A percentile compares a stretch with the other conserved stretches of the same genome.
These are phyloP conservation scores for Hyphodiscus hymeniophilus DNA, from an alignment of 495 filamentous ascomycete genomes.

Conservation along the genomic window DNA sequence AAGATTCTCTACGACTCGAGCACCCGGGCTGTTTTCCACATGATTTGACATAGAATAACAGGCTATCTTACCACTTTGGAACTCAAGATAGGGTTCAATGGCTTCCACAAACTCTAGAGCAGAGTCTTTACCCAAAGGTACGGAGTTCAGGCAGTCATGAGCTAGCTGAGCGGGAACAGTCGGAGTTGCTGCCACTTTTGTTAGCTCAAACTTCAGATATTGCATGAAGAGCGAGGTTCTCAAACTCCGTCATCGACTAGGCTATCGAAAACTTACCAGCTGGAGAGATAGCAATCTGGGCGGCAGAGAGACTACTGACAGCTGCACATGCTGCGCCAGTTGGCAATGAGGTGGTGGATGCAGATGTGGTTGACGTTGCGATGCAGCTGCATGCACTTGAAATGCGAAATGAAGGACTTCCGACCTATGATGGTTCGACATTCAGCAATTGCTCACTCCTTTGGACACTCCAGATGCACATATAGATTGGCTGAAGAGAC, in stretches of 20 bases:
- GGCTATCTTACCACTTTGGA: slow-evolving; percentile 32
- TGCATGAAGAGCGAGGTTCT: no score
- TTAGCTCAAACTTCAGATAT: background rate
- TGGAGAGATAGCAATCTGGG: slow-evolving; percentile 22
- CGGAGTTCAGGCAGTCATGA: slow-evolving; percentile 36
- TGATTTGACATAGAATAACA: background rate
- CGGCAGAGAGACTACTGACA: slow-evolving; percentile 33
- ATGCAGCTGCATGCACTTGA: slow-evolving; percentile 24
- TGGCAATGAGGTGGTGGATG: slow-evolving; percentile 13
- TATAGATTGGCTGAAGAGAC: no score
- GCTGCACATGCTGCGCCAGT: slow-evolving; percentile 30
- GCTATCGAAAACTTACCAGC: slow-evolving; percentile 10
- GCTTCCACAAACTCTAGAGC: slow-evolving; percentile 34
- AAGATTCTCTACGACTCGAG: no score
- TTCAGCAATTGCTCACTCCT: no score
- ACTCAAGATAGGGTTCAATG: slow-evolving; percentile 33
- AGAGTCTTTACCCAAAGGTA: slow-evolving; percentile 33
- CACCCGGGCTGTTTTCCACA: background rate
- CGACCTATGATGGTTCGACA: background rate
- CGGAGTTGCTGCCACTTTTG: slow-evolving; percentile 10
- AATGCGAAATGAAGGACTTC: background rate
- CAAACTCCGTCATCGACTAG: background rate
- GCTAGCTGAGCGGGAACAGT: slow-evolving; percentile 32
- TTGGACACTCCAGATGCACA: no score
- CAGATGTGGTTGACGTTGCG: slow-evolving; percentile 15